A percentile compares a stretch with the other conserved stretches of the same genome.
Evolutionary conservation across 441 rosid genomes (phyloP).

Genomic region (Bruguiera hainesii): DNA sequence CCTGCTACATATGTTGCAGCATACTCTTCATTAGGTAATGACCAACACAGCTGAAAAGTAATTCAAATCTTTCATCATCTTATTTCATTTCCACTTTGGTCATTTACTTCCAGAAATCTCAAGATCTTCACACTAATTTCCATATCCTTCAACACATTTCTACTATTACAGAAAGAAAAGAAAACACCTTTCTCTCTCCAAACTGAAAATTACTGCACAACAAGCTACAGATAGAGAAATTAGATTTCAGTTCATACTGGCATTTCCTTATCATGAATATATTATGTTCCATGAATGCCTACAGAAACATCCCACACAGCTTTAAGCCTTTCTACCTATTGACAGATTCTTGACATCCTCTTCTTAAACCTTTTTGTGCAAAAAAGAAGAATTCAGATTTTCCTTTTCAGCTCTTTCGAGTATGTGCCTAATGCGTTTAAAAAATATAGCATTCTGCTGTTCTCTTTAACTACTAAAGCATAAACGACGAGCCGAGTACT

Average conservation of each 20-base stretch:
- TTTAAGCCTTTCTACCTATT: neutral
- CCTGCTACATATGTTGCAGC: neutral
- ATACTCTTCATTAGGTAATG: neutral
- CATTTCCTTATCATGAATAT: too few species aligned
- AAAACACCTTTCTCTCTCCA: too few species aligned
- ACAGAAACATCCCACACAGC: neutral
- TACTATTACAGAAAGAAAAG: too few species aligned
- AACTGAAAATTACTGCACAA: too few species aligned
- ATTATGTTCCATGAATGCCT: neutral
- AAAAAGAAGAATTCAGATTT: neutral
- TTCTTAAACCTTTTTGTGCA: neutral
- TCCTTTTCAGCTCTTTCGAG: neutral
- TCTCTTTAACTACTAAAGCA: neutral
- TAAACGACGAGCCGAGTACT: neutral
- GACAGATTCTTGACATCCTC: too few species aligned
- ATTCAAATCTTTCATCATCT: neutral
- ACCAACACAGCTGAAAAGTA: neutral
- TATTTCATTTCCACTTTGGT: neutral
- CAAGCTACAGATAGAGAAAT: too few species aligned
- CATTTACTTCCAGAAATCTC: too few species aligned
- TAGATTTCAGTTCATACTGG: too few species aligned
- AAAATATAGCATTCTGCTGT: neutral
- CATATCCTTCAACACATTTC: too few species aligned
- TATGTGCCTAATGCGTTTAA: neutral
- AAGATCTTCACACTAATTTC: too few species aligned